Conservation (phyloP, 2,329 filamentous ascomycete genomes). For the Cladosporium sp. region DNA sequence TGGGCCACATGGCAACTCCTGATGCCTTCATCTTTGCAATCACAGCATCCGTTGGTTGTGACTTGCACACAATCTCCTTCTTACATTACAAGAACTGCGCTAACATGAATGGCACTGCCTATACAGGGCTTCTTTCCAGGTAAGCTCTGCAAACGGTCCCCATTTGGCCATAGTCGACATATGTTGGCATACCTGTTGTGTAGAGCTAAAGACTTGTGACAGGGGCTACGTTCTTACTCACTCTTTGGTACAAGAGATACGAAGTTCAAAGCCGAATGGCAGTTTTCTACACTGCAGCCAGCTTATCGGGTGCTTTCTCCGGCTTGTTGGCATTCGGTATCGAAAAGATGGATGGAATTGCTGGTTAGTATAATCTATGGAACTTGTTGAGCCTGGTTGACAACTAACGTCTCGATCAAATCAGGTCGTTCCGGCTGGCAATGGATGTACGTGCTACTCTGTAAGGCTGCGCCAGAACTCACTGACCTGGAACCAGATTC, state of each 20-base stretch:
- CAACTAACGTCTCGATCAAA: not conserved
- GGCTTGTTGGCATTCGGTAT: conserved; percentile 52
- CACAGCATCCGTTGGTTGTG: not conserved
- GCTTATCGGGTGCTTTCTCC: conserved; percentile 55
- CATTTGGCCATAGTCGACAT: not conserved
- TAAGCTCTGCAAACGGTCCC: not conserved
- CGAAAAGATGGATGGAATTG: conserved; percentile 38
- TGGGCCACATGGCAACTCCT: not conserved
- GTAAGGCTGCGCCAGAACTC: conserved; percentile 42
- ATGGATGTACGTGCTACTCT: conserved; percentile 30
- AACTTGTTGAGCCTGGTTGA: not conserved
- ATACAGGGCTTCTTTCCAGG: conserved; percentile 26
- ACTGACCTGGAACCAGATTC: not conserved
- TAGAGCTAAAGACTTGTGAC: not conserved
- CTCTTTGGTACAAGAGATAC: conserved; percentile 49
- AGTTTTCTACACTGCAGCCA: conserved; percentile 40
- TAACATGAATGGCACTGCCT: not conserved
- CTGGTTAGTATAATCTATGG: not conserved
- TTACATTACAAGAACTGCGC: not conserved
- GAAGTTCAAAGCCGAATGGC: conserved; percentile 50
- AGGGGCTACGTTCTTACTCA: conserved; percentile 36
- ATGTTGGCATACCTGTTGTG: not conserved
- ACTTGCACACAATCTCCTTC: not conserved
- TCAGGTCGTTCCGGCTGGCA: conserved; percentile 29
- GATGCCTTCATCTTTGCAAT: not conserved